Base-by-base conservation (phyloP, 2,329 filamentous ascomycete species). In the Penicillium olsonii region DNA sequence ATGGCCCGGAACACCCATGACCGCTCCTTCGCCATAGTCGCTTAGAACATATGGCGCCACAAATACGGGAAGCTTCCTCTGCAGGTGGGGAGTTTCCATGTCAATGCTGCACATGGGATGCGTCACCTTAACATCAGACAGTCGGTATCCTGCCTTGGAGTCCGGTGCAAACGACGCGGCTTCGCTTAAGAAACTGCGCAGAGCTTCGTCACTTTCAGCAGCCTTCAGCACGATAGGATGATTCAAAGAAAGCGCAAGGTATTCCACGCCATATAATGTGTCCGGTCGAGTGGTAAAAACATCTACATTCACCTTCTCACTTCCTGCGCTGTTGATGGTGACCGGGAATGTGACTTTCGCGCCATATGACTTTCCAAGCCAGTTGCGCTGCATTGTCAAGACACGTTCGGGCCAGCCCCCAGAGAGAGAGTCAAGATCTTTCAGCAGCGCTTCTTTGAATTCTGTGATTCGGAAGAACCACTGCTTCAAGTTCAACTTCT, bases 1-100 rank as follows among this genome's bases (percentile, higher is more conserved):
- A 64, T 96, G 91, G 2, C 85, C 91, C 0, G 91, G 91, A 7
- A 95, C 91, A 37, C 91, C 91, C 90, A 96, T 95, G 2, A 95
- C 87, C 9, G 90, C 90, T 1, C 90, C 90, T 57, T 91, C 87
- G 14, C 90, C 90, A 59, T 95, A 94, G 63, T 91, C 88, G 20
- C 87, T 87, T 5, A 95, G 76, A 10, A 95, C 91, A 64, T 95
- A 95, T 0, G 90, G 86, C 9, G 91, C 89, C 18, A 89, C 87
- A 62, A 87, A 95, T 5, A 95, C 78, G 1, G 90, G 90, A 5
- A 95, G 60, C 7, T 80, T 50, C 26, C 66, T 63, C n/a, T 62
- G 53, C 14, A 72, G 48, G 41, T 70, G 59, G 11, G 60, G 52
- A n/a, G 56, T 68, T 77, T 56, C 79, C 63, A 64, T 82, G 79